Evolutionary conservation across 805 yeast genomes (phyloP), one percentile per base, ranked within the genome.

Genomic region (Saccharomycopsis babjevae): DNA sequence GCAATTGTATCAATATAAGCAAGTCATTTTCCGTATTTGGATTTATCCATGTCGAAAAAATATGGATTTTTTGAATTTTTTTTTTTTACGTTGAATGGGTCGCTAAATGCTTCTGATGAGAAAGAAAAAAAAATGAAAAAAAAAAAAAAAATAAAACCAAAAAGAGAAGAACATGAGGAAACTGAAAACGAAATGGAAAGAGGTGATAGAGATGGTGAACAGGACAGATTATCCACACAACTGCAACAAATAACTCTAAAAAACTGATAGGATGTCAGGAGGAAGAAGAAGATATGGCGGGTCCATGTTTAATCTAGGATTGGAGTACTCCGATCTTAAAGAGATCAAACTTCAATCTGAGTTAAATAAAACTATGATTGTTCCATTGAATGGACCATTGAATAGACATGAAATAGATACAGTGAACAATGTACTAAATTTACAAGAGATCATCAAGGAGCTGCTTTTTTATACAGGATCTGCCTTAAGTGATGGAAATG

Each of bases 401-500:
- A 77, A 79, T 4, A 71, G 73, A 15, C 63, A 68, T 25, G 94
- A 88, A 69, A 76, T 77, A 58, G 72, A 73, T 3, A 73, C 79
- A 10, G 83, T 87, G 2, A 76, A 78, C 57, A 85, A 81, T 62
- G 79, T 82, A 56, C 77, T 83, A n/a, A 77, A 80, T 57, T 77
- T 85, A 62, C 71, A 79, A 43, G 77, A 76, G 38, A 67, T 79
- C n/a, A 75, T 86, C 69, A 77, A 76, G 58, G 86, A 85, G 62
- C 86, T 90, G 0, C 83, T 89, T 0, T 86, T 87, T 62, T 84
- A 76, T 67, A 80, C 90, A 0, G 91, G 90, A 0, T 72, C 81
- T 1, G 70, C 78, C 28, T 61, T 73, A 5, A 46, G 32, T 46
- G 52, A 46, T 25, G 52, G 30, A 22, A 46, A 15, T 20, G 16